Evolutionary conservation across 257 asterid species (phyloP).

Genomic region (Primulina eburnea): DNA sequence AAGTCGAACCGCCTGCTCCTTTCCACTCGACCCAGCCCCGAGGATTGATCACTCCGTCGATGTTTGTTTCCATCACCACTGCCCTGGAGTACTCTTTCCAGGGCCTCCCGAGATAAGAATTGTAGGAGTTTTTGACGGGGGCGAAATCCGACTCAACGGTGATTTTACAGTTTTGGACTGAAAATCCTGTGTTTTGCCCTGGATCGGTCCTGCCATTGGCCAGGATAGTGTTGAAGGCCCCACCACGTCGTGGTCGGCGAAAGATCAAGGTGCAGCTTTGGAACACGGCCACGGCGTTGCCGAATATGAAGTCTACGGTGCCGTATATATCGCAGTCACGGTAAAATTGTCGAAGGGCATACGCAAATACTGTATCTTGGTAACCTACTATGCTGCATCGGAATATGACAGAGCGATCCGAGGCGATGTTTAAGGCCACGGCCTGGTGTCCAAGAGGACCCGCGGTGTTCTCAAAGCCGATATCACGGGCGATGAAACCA

Average conservation of each 20-base stretch:
- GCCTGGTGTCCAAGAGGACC: constrained; percentile 56
- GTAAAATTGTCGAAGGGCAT: constrained; percentile 65
- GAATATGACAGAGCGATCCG: constrained; percentile 61
- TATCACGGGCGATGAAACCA: constrained; percentile 65
- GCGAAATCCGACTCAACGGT: constrained; percentile 40
- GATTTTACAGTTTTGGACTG: constrained; percentile 54
- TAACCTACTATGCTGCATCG: constrained; percentile 61
- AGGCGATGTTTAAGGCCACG: constrained; percentile 49
- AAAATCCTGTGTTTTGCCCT: constrained; percentile 69
- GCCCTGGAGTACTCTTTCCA: constrained; percentile 66
- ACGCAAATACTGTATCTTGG: constrained; percentile 65
- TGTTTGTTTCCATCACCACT: constrained; percentile 57
- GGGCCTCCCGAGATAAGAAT: constrained; percentile 58
- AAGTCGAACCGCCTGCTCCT: constrained; percentile 35
- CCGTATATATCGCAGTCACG: constrained; percentile 77
- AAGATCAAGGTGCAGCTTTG: constrained; percentile 52
- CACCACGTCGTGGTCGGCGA: constrained; percentile 44
- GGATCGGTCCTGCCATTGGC: constrained; percentile 66
- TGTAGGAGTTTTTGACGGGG: constrained; percentile 13
- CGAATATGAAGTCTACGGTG: constrained; percentile 69
- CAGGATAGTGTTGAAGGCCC: constrained; percentile 47
- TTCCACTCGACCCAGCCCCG: constrained; percentile 77
- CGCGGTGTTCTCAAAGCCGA: constrained; percentile 70
- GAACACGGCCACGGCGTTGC: constrained; percentile 68
- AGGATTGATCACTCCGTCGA: constrained; percentile 42